phyloP scores from a whole-genome alignment of 2,329 filamentous ascomycete genomes.

The Lithohypha guttulata region DNA sequence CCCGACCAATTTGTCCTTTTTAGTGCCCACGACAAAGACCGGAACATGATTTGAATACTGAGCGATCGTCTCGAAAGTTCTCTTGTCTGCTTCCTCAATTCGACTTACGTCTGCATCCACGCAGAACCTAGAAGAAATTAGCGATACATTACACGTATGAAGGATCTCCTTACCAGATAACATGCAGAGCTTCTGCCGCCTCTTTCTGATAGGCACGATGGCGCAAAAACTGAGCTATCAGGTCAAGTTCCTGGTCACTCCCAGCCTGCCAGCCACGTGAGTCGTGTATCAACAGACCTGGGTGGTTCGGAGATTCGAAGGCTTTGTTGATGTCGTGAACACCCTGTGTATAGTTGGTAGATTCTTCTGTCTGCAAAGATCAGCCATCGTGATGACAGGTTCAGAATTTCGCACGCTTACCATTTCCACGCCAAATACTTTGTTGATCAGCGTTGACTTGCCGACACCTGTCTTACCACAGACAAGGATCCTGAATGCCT shows the following conservation, averaged over 20 bases:
- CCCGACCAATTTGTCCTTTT: constrained; percentile 27
- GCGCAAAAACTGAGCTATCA: constrained; percentile 24
- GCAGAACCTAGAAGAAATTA: constrained; percentile 25
- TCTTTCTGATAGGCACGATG: constrained; percentile 24
- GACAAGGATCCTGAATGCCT: constrained; percentile 27
- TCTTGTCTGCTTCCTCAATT: constrained; percentile 26
- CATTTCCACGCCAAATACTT: constrained; percentile 26
- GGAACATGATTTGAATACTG: constrained; percentile 26
- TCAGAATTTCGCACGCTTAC: constrained; percentile 9
- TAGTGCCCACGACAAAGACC: constrained; percentile 27
- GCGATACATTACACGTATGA: too few relatives aligned
- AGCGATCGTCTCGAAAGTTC: constrained; percentile 25
- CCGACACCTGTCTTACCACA: constrained; percentile 27
- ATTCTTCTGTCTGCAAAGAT: constrained; percentile 17
- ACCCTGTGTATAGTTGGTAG: constrained; percentile 22
- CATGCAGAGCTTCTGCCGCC: constrained; percentile 24
- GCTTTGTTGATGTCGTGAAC: constrained; percentile 26
- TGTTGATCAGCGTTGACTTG: constrained; percentile 26
- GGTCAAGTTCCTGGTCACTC: constrained; percentile 25
- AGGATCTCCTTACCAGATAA: constrained; percentile 23
- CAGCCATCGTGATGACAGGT: background rate
- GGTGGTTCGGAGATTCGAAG: constrained; percentile 25
- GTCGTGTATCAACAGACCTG: constrained; percentile 28
- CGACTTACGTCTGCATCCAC: constrained; percentile 27
- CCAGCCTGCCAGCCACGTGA: constrained; percentile 28